These are phyloP conservation scores for Phellopilus nigrolimitatus DNA, from an alignment of 1,284 basidiomycete species.

Conservation along the genomic window DNA sequence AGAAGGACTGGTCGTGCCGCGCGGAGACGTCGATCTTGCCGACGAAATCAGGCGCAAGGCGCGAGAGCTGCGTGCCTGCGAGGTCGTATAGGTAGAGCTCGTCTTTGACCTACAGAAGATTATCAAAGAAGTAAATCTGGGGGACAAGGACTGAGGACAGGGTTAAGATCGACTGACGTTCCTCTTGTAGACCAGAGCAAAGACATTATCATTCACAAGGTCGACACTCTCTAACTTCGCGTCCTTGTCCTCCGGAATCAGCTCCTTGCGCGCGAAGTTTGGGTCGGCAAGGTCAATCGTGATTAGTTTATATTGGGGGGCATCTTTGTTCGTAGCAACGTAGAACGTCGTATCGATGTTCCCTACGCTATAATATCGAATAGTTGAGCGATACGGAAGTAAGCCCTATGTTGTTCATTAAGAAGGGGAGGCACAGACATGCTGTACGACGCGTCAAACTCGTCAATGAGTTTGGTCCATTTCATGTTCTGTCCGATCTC, in stretches of 20 bases:
- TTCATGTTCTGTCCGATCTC: slow-evolving; percentile 58
- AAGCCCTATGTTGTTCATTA: neutral
- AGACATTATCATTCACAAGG: slow-evolving; percentile 53
- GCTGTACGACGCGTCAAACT: slow-evolving; percentile 58
- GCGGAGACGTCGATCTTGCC: slow-evolving; percentile 58
- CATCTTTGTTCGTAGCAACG: slow-evolving; percentile 61
- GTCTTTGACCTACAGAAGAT: slow-evolving; percentile 59
- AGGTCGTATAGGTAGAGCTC: slow-evolving; percentile 75
- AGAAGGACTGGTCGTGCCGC: slow-evolving; percentile 53
- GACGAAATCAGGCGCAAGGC: slow-evolving; percentile 65
- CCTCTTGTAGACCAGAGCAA: slow-evolving; percentile 67
- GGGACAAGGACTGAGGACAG: slow-evolving; percentile 1
- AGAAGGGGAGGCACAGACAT: slow-evolving; percentile 40
- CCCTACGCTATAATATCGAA: slow-evolving; percentile 46
- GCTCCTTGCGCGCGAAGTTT: slow-evolving; percentile 47
- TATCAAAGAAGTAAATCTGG: neutral
- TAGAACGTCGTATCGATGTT: slow-evolving; percentile 68
- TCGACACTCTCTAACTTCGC: slow-evolving; percentile 52
- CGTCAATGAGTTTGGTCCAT: slow-evolving; percentile 66
- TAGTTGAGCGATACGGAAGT: neutral
- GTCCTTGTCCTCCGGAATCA: slow-evolving; percentile 70
- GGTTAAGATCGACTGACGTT: slow-evolving; percentile 45
- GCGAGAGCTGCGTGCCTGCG: slow-evolving; percentile 50
- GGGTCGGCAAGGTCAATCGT: slow-evolving; percentile 58
- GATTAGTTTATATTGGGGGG: slow-evolving; percentile 63